Percentiles rank a stretch among this genome's conserved stretches.
Evolutionary conservation across 768 basidiomycete genomes (phyloP).

Genomic region (Naganishia antarctica): DNA sequence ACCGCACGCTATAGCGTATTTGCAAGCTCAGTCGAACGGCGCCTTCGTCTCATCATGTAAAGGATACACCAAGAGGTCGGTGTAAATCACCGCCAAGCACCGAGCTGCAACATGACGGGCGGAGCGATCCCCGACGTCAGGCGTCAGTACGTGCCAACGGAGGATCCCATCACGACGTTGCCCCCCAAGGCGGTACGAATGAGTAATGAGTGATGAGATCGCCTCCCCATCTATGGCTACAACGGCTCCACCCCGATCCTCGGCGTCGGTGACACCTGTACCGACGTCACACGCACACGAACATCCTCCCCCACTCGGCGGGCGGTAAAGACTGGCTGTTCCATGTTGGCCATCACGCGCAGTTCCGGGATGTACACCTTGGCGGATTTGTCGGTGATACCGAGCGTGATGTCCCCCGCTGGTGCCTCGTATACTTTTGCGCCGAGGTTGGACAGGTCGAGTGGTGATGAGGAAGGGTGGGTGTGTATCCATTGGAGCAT

Average conservation of each 20-base stretch:
- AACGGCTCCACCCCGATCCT: not conserved
- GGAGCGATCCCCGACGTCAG: too few species aligned
- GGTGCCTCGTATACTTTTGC: conserved; percentile 14
- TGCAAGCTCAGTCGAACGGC: too few species aligned
- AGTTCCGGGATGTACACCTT: conserved; percentile 4
- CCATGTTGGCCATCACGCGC: not conserved
- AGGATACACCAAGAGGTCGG: too few species aligned
- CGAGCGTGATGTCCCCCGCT: not conserved
- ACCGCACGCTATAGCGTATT: too few species aligned
- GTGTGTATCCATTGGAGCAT: not conserved
- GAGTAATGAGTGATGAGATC: too few species aligned
- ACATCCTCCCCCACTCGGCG: not conserved
- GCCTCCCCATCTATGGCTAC: too few species aligned
- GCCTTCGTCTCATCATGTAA: too few species aligned
- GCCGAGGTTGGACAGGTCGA: not conserved
- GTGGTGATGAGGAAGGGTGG: not conserved
- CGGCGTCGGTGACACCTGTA: conserved; percentile 4
- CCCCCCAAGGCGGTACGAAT: too few species aligned
- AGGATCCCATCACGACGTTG: too few species aligned
- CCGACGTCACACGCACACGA: not conserved
- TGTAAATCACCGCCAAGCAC: too few species aligned
- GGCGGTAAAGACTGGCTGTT: conserved; percentile 5
- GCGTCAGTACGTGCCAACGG: too few species aligned
- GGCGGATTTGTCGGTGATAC: conserved; percentile 8
- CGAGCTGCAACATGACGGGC: too few species aligned